Conservation (phyloP, 345 rosid species). For the Eucalyptus virginea region DNA sequence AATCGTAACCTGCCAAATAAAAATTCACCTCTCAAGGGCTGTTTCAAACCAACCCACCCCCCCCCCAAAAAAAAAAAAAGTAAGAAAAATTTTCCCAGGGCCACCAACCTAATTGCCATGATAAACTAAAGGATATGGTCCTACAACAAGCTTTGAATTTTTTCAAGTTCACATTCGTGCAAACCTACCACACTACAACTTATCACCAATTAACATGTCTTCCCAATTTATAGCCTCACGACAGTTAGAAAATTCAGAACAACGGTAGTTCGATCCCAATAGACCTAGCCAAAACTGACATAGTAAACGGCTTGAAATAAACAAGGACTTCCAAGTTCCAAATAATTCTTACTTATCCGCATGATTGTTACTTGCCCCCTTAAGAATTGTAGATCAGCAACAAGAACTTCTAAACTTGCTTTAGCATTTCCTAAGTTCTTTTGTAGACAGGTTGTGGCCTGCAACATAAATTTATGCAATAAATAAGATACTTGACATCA, state of each 20-base stretch:
- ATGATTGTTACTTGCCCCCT: too few species aligned
- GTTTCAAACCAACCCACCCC: too few species aligned
- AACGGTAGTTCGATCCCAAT: rapidly evolving
- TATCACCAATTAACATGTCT: too few species aligned
- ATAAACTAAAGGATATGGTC: not conserved
- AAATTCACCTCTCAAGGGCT: not conserved
- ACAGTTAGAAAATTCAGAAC: too few species aligned
- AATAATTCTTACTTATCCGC: not conserved
- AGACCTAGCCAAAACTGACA: not conserved
- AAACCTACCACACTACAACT: too few species aligned
- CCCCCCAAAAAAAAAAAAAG: too few species aligned
- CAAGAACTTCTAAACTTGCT: slow-evolving; percentile 43
- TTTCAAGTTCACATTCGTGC: too few species aligned
- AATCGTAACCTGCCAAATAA: slow-evolving; percentile 12
- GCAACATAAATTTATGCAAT: slow-evolving; percentile 2
- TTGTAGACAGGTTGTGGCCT: slow-evolving; percentile 65
- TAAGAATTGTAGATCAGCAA: slow-evolving; percentile 2
- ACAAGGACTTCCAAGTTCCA: not conserved
- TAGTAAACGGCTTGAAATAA: too few species aligned
- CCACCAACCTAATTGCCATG: not conserved
- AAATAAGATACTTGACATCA: not conserved
- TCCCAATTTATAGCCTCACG: too few species aligned
- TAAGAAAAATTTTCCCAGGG: too few species aligned
- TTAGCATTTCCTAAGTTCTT: slow-evolving; percentile 10
- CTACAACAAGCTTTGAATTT: too few species aligned